phyloP scores from a whole-genome alignment of 306 rosid species.

The Rosa lucieae region DNA sequence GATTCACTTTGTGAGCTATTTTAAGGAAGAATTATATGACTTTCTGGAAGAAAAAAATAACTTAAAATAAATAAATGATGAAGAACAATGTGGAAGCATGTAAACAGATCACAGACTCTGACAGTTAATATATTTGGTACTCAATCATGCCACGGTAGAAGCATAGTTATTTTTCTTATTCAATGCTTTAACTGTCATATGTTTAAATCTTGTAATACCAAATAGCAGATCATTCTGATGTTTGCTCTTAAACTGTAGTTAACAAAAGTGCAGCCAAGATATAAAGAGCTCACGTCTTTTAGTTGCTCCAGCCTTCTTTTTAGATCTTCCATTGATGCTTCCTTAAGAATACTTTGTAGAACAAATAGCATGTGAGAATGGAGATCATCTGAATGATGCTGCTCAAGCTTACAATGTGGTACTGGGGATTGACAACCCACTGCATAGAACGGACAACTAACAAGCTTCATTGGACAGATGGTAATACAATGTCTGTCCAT shows the following conservation, averaged over 20 bases:
- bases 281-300: slow-evolving; percentile 47
- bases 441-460: slow-evolving; percentile 73
- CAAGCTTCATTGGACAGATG: slow-evolving; percentile 82
- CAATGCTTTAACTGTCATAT: neutral
- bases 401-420: slow-evolving; percentile 50
- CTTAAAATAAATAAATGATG: neutral
- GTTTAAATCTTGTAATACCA: neutral
- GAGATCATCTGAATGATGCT: slow-evolving; percentile 50
- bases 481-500: slow-evolving; percentile 95
- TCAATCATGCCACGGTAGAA: neutral
- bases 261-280: neutral
- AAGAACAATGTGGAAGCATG: neutral
- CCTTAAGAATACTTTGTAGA: slow-evolving; percentile 58
- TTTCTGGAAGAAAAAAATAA: neutral
- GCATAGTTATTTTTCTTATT: neutral
- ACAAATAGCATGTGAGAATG: slow-evolving; percentile 54
- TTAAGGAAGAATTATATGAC: neutral
- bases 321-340: slow-evolving; percentile 53
- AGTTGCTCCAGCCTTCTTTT: slow-evolving; percentile 52
- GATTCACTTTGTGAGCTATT: neutral
- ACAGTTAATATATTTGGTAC: too few species aligned
- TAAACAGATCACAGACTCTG: neutral
- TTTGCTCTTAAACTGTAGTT: neutral
- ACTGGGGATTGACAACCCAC: slow-evolving; percentile 67
- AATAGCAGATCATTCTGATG: neutral